Evolutionary conservation across 164 flowering plant genomes (phyloP).

Genomic region (Kingdonia uniflora): DNA sequence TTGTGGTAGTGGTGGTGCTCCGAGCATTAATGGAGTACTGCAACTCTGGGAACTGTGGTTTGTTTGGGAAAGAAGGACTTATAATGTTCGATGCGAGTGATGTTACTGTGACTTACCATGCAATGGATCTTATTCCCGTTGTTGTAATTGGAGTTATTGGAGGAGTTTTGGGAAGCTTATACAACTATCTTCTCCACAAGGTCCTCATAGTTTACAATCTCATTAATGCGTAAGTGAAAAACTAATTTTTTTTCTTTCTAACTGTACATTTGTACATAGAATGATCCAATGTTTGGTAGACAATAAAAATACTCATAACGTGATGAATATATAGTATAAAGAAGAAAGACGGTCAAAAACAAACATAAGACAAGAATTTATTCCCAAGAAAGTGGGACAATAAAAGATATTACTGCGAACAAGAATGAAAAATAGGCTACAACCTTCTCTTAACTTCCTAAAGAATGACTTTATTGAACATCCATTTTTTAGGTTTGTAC

Average conservation of each 20-base stretch:
- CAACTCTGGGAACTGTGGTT: slow-evolving; percentile 64
- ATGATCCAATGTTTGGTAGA: too few species aligned
- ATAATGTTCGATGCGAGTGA: slow-evolving; percentile 85
- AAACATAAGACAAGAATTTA: too few species aligned
- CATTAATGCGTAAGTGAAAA: slow-evolving; percentile 69
- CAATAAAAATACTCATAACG: too few species aligned
- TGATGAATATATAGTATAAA: too few species aligned
- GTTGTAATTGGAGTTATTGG: slow-evolving; percentile 69
- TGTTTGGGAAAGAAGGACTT: slow-evolving; percentile 86
- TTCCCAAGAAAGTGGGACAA: too few species aligned
- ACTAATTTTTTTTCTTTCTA: neutral
- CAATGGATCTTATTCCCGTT: slow-evolving; percentile 53
- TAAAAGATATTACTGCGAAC: too few species aligned
- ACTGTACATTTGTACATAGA: neutral
- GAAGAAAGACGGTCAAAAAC: too few species aligned
- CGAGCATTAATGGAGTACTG: slow-evolving; percentile 75
- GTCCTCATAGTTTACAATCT: slow-evolving; percentile 74
- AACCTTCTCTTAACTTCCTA: too few species aligned
- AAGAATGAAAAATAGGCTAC: too few species aligned
- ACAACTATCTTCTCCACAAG: slow-evolving; percentile 73
- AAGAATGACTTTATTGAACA: too few species aligned
- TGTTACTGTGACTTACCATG: slow-evolving; percentile 46
- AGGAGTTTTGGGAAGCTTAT: slow-evolving; percentile 79
- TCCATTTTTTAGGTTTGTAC: too few species aligned
- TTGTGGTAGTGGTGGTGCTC: slow-evolving; percentile 86